Evolutionary conservation across 768 basidiomycete genomes (phyloP).

Genomic region (Russula vinacea): DNA sequence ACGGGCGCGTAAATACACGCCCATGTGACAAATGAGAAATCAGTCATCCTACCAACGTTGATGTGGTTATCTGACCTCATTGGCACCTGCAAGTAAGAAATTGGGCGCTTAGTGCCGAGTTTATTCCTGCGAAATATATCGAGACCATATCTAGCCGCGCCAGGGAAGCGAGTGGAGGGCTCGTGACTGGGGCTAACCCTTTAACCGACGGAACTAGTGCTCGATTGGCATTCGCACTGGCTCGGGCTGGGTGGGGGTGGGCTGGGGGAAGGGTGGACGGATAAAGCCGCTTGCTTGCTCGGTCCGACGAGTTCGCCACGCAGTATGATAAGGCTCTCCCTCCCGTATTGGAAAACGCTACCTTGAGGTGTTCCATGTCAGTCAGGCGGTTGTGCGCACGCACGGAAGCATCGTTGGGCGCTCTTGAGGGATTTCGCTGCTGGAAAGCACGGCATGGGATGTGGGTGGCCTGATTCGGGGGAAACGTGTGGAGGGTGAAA

Average conservation of each 20-base stretch:
- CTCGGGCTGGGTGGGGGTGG: slow-evolving; percentile 12
- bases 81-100: slow-evolving; percentile 19
- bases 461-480: no score
- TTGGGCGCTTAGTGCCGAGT: not conserved
- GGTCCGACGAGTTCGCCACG: slow-evolving; percentile 15
- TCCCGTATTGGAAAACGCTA: slow-evolving; percentile 9
- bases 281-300: not conserved
- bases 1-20: slow-evolving; percentile 15
- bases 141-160: slow-evolving; percentile 27
- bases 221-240: slow-evolving; percentile 14
- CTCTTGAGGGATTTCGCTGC: slow-evolving; percentile 2
- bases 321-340: slow-evolving; percentile 13
- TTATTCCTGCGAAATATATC: slow-evolving; percentile 11
- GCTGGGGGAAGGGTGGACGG: not conserved
- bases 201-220: slow-evolving; percentile 23
- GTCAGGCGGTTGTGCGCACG: slow-evolving; percentile 23
- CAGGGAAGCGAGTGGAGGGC: slow-evolving; percentile 13
- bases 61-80: slow-evolving; percentile 27
- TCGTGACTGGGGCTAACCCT: slow-evolving; percentile 27
- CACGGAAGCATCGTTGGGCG: slow-evolving; percentile 22
- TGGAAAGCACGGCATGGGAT: slow-evolving; percentile 4
- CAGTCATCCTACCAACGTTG: slow-evolving; percentile 5
- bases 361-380: slow-evolving; percentile 18
- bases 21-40: slow-evolving; percentile 17
- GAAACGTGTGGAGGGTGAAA: not conserved